Percentiles rank a stretch among this genome's conserved stretches.
Evolutionary conservation across 2,329 filamentous ascomycete genomes (phyloP).

Genomic region (Fusarium stilboides): DNA sequence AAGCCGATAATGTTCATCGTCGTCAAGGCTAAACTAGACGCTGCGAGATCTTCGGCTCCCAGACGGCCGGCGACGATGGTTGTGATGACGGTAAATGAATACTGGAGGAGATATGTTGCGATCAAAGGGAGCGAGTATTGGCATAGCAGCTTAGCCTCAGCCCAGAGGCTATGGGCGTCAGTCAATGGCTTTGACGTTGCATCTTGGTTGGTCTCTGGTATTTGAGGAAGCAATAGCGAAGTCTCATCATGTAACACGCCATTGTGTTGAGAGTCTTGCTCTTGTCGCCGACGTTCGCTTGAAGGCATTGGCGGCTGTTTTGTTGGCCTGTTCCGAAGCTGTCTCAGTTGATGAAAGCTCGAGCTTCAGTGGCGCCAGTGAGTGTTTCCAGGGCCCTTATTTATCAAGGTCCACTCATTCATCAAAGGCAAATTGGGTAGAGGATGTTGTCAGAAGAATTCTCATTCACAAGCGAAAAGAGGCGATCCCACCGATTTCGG

Average conservation of each 20-base stretch:
- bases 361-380: constrained; percentile 5
- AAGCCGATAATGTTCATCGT: constrained; percentile 71
- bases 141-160: constrained; percentile 39
- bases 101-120: constrained; percentile 68
- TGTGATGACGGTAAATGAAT: constrained; percentile 67
- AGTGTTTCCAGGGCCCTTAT: constrained; percentile 5
- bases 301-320: constrained; percentile 19
- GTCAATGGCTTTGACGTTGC: constrained; percentile 16
- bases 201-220: constrained; percentile 21
- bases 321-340: not conserved
- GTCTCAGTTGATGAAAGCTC: constrained; percentile 4
- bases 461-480: constrained; percentile 10
- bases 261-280: constrained; percentile 9
- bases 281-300: constrained; percentile 21
- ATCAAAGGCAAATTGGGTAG: constrained; percentile 13
- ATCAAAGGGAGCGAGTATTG: constrained; percentile 62
- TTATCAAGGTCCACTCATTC: constrained; percentile 23
- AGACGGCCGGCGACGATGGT: constrained; percentile 68
- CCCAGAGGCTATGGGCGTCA: constrained; percentile 26
- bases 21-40: constrained; percentile 66
- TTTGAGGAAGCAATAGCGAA: constrained; percentile 32
- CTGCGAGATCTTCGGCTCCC: constrained; percentile 67
- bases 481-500: constrained; percentile 36
- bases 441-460: constrained; percentile 28
- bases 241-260: constrained; percentile 38